Percentiles rank a stretch among this genome's conserved stretches.
phyloP scores from a whole-genome alignment of 2,329 filamentous ascomycete genomes.

The Colletotrichum endophyticum region DNA sequence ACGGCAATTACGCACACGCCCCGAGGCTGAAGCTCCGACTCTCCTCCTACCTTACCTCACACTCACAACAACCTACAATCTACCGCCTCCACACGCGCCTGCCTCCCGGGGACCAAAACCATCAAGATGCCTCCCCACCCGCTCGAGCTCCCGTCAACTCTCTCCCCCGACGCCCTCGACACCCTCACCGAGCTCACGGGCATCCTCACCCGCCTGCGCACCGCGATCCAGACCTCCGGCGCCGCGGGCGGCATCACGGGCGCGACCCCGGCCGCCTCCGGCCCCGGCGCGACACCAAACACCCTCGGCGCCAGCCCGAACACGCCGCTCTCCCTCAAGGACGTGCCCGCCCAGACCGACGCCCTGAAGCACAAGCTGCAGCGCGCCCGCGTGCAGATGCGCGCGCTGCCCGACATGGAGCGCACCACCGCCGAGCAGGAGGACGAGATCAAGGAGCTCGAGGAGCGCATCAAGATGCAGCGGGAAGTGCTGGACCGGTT shows the following conservation, averaged over 20 bases:
- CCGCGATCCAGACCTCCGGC: conserved; percentile 43
- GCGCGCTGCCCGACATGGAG: conserved; percentile 72
- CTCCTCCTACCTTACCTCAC: not conserved
- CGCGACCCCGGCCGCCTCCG: conserved; percentile 36
- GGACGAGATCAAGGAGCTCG: conserved; percentile 70
- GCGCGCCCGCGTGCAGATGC: conserved; percentile 72
- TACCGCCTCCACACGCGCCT: not conserved
- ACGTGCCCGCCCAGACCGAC: conserved; percentile 79
- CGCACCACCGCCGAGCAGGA: conserved; percentile 72
- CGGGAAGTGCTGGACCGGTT: conserved; percentile 60
- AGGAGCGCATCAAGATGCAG: conserved; percentile 68
- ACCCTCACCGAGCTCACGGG: conserved; percentile 81
- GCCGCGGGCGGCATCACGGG: conserved; percentile 41
- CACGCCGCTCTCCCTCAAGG: conserved; percentile 62
- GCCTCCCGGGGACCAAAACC: not conserved
- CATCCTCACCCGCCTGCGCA: conserved; percentile 76
- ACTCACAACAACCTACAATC: too few relatives aligned
- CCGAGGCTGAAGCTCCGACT: not conserved
- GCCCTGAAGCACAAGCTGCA: conserved; percentile 83
- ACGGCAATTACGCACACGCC: not conserved
- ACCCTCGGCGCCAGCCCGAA: conserved; percentile 35
- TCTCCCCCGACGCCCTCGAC: conserved; percentile 84
- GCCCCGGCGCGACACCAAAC: conserved; percentile 30
- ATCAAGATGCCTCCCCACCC: conserved; percentile 34
- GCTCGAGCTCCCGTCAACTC: conserved; percentile 63